Conservation (phyloP, 2,329 filamentous ascomycete genomes). For the Phoma sp. region DNA sequence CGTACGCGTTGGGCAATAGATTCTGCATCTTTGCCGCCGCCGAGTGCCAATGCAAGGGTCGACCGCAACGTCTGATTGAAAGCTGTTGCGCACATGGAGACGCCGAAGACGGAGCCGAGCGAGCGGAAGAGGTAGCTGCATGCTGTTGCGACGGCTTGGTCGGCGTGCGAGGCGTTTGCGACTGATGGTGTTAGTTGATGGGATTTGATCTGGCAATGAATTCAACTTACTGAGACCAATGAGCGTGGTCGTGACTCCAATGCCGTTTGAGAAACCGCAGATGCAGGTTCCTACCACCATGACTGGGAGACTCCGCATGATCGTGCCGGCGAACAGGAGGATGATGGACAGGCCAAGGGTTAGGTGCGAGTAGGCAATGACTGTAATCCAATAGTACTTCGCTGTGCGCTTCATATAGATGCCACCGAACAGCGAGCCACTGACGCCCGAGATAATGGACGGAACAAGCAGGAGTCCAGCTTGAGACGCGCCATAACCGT, state of each 20-base stretch:
- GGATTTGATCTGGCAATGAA: background rate
- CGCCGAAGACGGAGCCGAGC: constrained; percentile 69
- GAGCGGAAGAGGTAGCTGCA: constrained; percentile 84
- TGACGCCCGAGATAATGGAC: constrained; percentile 67
- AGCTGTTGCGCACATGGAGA: constrained; percentile 74
- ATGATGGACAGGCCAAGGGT: constrained; percentile 64
- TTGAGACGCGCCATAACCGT: constrained; percentile 67
- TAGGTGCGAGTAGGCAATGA: constrained; percentile 62
- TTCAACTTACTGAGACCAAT: constrained; percentile 66
- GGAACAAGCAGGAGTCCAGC: constrained; percentile 74
- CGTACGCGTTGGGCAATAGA: constrained; percentile 74
- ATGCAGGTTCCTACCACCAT: constrained; percentile 66
- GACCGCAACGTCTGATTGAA: constrained; percentile 72
- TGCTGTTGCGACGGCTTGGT: constrained; percentile 78
- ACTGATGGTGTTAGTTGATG: constrained; percentile 51
- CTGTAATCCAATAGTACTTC: constrained; percentile 73
- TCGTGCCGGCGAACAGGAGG: constrained; percentile 63
- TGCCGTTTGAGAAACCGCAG: constrained; percentile 62
- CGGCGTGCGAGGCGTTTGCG: constrained; percentile 70
- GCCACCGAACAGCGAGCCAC: constrained; percentile 70
- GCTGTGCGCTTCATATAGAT: constrained; percentile 74
- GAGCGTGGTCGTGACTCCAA: constrained; percentile 74
- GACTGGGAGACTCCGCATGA: constrained; percentile 58
- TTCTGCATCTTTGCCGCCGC: constrained; percentile 65
- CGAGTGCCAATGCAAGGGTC: constrained; percentile 62